Evolutionary conservation across 23 red algal species (phyloP).

Genomic region (Chondrus crispus): DNA sequence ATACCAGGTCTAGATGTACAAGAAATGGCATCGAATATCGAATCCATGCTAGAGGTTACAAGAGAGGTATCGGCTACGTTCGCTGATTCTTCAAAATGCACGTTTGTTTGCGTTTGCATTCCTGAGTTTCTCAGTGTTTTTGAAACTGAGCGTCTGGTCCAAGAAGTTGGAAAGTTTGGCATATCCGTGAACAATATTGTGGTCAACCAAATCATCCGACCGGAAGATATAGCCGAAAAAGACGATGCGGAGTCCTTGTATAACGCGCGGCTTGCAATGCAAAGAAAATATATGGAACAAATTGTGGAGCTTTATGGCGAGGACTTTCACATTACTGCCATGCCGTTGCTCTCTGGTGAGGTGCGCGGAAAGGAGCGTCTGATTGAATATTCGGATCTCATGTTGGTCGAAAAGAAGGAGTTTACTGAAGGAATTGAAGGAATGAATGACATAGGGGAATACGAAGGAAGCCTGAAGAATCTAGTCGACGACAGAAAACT

Average conservation of each 20-base stretch:
- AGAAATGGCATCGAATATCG: constrained; percentile 37
- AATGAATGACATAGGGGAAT: constrained; percentile 56
- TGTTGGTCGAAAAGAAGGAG: constrained; percentile 55
- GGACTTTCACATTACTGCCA: constrained; percentile 95
- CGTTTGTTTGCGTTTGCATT: constrained; percentile 97
- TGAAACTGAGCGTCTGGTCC: constrained; percentile 95
- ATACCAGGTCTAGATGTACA: constrained; percentile 48
- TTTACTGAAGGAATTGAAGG: constrained; percentile 57
- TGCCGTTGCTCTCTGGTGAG: constrained; percentile 82
- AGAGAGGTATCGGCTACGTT: constrained; percentile 73
- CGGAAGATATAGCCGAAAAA: constrained; percentile 41
- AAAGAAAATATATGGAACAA: constrained; percentile 93
- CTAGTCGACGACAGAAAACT: constrained; percentile 69
- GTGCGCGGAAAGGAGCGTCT: constrained; percentile 79
- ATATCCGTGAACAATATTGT: constrained; percentile 86
- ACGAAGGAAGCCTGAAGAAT: constrained; percentile 72
- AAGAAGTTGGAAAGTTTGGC: constrained; percentile 80
- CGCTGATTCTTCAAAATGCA: constrained; percentile 61
- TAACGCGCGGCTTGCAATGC: constrained; percentile 78
- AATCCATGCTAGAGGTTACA: constrained; percentile 59
- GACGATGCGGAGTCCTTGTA: constrained; percentile 57
- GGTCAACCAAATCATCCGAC: constrained; percentile 88
- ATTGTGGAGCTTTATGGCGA: constrained; percentile 91
- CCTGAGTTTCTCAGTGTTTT: constrained; percentile 97
- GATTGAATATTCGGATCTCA: constrained; percentile 57